phyloP scores from a whole-genome alignment of 1,284 basidiomycete species.

The Caloboletus firmus region DNA sequence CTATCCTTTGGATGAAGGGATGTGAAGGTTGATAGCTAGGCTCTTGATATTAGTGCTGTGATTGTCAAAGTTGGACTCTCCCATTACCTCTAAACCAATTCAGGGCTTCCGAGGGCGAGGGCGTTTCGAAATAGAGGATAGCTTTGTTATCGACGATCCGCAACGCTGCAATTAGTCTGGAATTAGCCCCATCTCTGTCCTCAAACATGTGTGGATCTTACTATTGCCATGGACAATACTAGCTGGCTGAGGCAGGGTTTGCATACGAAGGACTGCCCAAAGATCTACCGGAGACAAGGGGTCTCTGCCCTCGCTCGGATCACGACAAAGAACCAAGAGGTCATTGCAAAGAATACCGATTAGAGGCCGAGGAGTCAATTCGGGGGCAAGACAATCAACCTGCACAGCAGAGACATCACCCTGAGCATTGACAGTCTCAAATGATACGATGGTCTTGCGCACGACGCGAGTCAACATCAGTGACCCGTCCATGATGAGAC shows the following conservation, averaged over 20 bases:
- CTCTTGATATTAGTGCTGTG: constrained; percentile 5
- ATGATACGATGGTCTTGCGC: constrained; percentile 82
- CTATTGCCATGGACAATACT: constrained; percentile 86
- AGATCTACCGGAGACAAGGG: constrained; percentile 75
- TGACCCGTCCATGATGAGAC: constrained; percentile 85
- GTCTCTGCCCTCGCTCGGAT: constrained; percentile 75
- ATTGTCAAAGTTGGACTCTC: background rate
- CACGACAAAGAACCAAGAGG: constrained; percentile 84
- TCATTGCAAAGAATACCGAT: constrained; percentile 90
- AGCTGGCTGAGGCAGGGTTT: constrained; percentile 84
- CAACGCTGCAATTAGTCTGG: constrained; percentile 49
- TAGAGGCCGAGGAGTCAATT: constrained; percentile 72
- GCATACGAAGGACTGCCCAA: constrained; percentile 92
- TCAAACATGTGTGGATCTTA: constrained; percentile 38
- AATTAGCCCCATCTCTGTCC: constrained; percentile 6
- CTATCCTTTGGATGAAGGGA: constrained; percentile 54
- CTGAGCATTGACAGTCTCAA: constrained; percentile 76
- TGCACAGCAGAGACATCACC: constrained; percentile 80
- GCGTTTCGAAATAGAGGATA: constrained; percentile 89
- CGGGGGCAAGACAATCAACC: constrained; percentile 85
- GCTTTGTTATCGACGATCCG: constrained; percentile 87
- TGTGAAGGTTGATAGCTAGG: constrained; percentile 63
- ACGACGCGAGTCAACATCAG: constrained; percentile 85
- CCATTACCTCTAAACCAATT: constrained; percentile 83
- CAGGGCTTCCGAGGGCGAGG: constrained; percentile 77